Base-by-base conservation (phyloP, 345 rosid species). In the Excoecaria agallocha region DNA sequence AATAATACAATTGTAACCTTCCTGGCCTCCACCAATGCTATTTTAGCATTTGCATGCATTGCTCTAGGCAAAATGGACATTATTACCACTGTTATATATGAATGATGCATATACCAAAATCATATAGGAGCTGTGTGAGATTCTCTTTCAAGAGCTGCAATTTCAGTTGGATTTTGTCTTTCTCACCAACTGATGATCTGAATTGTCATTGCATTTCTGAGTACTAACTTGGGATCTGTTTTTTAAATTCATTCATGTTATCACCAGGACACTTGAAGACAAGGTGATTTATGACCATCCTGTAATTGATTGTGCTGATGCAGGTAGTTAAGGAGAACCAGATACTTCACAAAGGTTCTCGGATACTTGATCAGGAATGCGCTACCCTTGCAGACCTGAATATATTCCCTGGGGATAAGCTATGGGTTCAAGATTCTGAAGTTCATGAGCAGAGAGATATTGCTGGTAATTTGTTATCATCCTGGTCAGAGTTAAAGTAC, bases 241-340 rank as follows among this genome's bases (percentile, higher is more conserved):
- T 38, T 54, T 24, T 15, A 50, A 69, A 22, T 43, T 45, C 11
- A 13, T 30, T 70, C 2, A 41, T 55, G 9, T 54, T 66, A 52
- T 25, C 9, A 46, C 15, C 57, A 4, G 25, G 35, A 50, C 12
- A 57, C 49, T 65, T 24, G 57, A 63, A 45, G 43, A 38, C 58
- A 54, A 41, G 41, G 2, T 57, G 43, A 68, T 37, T 63, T 20
- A 19, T 71, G 61, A 41, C 30, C 43, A 60, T 59, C 51, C 49
- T 43, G 68, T 55, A 49, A 69, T 52, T 30, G 6, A 66, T 48
- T 61, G 24, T 70, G 38, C 64, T 12, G 41, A 20, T 82, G 87
- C 87, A 93, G 99, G 93, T 93, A 74, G 92, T 95, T 51, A 95
- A 93, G 85, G 99, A 93, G 83, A 95, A 93, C 78, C 98, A 95